Percentiles rank a stretch among this genome's conserved stretches.
Conservation (phyloP, 352 stramenopile genomes). For the Phytophthora pseudosyringae region DNA sequence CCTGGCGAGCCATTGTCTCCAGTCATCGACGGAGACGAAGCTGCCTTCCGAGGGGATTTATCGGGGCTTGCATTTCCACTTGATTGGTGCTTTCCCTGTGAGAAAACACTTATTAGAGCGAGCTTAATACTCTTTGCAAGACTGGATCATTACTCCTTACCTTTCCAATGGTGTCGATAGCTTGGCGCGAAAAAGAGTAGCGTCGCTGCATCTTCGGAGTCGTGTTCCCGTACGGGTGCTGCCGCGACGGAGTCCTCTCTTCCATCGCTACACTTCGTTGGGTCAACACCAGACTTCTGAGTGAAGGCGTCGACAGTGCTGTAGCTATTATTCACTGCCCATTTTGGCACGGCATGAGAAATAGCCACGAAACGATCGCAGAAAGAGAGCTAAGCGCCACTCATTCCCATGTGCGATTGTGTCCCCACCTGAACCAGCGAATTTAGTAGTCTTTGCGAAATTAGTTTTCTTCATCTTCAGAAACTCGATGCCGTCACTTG, state of each 20-base stretch:
- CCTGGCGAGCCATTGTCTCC: not conserved
- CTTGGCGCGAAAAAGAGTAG: conserved; percentile 37
- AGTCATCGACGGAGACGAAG: conserved; percentile 35
- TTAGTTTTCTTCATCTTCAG: conserved; percentile 15
- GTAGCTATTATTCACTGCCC: not conserved
- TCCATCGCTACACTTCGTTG: conserved; percentile 13
- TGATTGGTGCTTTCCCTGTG: conserved; percentile 11
- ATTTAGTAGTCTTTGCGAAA: conserved; percentile 10
- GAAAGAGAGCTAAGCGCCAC: not conserved
- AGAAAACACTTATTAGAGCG: too few relatives aligned
- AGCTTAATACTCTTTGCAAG: not conserved
- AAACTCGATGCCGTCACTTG: conserved; percentile 17
- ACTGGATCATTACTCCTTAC: conserved; percentile 11
- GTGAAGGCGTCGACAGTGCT: conserved; percentile 1
- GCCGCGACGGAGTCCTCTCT: conserved; percentile 8
- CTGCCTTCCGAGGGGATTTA: conserved; percentile 36
- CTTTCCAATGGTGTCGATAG: conserved; percentile 34
- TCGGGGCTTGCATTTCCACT: conserved; percentile 1
- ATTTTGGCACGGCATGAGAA: conserved; percentile 17
- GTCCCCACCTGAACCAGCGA: conserved; percentile 8
- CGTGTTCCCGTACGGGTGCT: conserved; percentile 25
- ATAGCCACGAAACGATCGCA: conserved; percentile 37
- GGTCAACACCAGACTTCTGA: conserved; percentile 1
- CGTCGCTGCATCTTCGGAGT: conserved; percentile 33
- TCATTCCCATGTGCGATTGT: conserved; percentile 23